These are phyloP conservation scores for Talaromyces albobiverticillius DNA, from an alignment of 2,329 filamentous ascomycete species.

Conservation along the genomic window DNA sequence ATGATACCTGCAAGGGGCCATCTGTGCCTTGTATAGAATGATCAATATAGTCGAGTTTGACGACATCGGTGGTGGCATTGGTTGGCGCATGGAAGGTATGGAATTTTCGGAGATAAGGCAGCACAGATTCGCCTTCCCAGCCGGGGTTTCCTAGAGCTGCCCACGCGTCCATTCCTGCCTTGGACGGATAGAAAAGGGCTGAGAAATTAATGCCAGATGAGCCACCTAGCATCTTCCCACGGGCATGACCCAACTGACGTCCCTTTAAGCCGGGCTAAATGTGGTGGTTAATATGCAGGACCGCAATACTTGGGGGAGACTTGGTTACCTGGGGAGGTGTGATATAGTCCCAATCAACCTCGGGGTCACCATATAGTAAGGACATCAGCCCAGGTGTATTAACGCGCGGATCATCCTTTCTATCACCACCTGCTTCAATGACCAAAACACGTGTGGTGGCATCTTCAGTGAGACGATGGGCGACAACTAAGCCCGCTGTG, in stretches of 20 bases:
- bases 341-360: slow-evolving; percentile 18
- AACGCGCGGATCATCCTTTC: slow-evolving; percentile 17
- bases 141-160: slow-evolving; percentile 30
- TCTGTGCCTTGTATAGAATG: slow-evolving; percentile 5
- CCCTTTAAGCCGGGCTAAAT: slow-evolving; percentile 17
- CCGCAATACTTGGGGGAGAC: background rate
- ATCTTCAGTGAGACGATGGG: slow-evolving; percentile 41
- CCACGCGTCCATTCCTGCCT: slow-evolving; percentile 36
- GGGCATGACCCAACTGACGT: slow-evolving; percentile 14
- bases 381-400: slow-evolving; percentile 11
- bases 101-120: slow-evolving; percentile 13
- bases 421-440: slow-evolving; percentile 15
- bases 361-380: slow-evolving; percentile 11
- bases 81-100: slow-evolving; percentile 4
- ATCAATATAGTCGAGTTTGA: slow-evolving; percentile 6
- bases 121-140: slow-evolving; percentile 13
- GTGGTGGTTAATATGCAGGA: background rate
- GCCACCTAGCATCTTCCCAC: slow-evolving; percentile 19
- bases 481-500: slow-evolving; percentile 49
- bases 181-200: slow-evolving; percentile 22
- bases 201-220: slow-evolving; percentile 18
- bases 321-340: slow-evolving; percentile 16
- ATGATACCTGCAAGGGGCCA: slow-evolving; percentile 15
- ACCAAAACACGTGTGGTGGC: slow-evolving; percentile 22
- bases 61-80: slow-evolving; percentile 1